Conservation (phyloP, 2,329 filamentous ascomycete genomes). For the Aquanectria penicillioides region DNA sequence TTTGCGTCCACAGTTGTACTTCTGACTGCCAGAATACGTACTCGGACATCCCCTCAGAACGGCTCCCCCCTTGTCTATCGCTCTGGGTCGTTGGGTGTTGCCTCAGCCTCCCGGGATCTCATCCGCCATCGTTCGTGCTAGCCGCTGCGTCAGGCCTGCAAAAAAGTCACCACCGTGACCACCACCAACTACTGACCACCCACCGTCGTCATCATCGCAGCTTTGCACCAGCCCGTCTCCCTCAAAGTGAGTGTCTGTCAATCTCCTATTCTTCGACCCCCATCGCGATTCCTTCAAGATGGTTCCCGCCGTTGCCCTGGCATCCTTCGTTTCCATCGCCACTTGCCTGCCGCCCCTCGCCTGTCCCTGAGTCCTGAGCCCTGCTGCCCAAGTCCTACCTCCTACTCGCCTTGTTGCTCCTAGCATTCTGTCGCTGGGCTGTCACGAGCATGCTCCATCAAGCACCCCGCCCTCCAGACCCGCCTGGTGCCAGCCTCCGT, state of each 20-base stretch:
- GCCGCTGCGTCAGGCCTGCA: constrained; percentile 34
- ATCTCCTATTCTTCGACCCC: background rate
- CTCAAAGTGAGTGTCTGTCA: constrained; percentile 31
- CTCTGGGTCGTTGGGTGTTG: constrained; percentile 12
- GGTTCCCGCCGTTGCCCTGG: background rate
- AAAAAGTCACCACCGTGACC: constrained; percentile 32
- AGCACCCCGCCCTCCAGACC: constrained; percentile 46
- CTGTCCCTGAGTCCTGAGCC: background rate
- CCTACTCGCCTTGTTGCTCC: constrained; percentile 15
- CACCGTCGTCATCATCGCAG: constrained; percentile 37
- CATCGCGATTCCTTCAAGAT: background rate
- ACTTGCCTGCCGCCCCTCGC: constrained; percentile 2
- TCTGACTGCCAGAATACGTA: constrained; percentile 9
- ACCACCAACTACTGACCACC: constrained; percentile 24
- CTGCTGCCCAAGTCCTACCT: constrained; percentile 15
- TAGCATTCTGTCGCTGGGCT: constrained; percentile 39
- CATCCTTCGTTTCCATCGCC: background rate
- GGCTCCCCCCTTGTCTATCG: constrained; percentile 28
- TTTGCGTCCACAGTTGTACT: constrained; percentile 24
- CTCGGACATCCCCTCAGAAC: constrained; percentile 11
- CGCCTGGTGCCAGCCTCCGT: constrained; percentile 43
- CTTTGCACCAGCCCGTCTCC: constrained; percentile 12
- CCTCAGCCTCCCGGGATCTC: constrained; percentile 28
- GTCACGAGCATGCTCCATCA: constrained; percentile 47
- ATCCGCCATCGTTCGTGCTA: constrained; percentile 37